phyloP scores from a whole-genome alignment of 2,329 filamentous ascomycete species.

The Knoxdaviesia proteae region DNA sequence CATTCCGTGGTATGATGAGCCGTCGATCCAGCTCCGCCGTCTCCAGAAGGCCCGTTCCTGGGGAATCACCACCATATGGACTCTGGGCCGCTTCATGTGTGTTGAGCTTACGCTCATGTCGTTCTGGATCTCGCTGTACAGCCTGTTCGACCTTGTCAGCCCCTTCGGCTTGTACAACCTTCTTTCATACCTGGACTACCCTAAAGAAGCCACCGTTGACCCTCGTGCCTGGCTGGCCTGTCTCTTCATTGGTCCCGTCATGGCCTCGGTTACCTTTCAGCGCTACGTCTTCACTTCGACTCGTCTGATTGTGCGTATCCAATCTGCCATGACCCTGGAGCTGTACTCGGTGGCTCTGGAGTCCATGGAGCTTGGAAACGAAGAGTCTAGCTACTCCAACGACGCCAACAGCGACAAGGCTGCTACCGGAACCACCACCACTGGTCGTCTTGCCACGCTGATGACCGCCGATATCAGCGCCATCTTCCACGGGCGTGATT shows the following conservation, averaged over 20 bases:
- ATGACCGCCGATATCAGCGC: slow-evolving; percentile 39
- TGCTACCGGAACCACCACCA: slow-evolving; percentile 14
- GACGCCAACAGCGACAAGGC: slow-evolving; percentile 9
- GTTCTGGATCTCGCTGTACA: slow-evolving; percentile 16
- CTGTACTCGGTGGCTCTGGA: slow-evolving; percentile 32
- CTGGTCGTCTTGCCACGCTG: slow-evolving; percentile 31
- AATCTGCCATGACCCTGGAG: slow-evolving; percentile 35
- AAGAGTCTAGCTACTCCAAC: slow-evolving; percentile 8
- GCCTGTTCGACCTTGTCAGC: slow-evolving; percentile 25
- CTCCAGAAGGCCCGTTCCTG: slow-evolving; percentile 21
- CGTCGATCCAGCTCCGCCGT: slow-evolving; percentile 21
- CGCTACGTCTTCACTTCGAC: slow-evolving; percentile 37
- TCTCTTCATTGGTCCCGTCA: slow-evolving; percentile 24
- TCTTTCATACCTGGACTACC: slow-evolving; percentile 23
- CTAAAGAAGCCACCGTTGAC: slow-evolving; percentile 20
- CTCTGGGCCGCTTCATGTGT: slow-evolving; percentile 20
- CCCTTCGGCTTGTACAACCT: slow-evolving; percentile 32
- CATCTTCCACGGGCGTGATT: slow-evolving; percentile 28
- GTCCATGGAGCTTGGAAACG: slow-evolving; percentile 36
- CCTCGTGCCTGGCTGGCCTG: slow-evolving; percentile 33
- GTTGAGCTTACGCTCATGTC: slow-evolving; percentile 23
- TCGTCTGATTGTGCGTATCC: slow-evolving; percentile 27
- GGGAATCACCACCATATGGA: slow-evolving; percentile 20
- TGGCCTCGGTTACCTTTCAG: slow-evolving; percentile 28
- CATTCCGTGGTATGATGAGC: slow-evolving; percentile 34